A percentile compares a stretch with the other conserved stretches of the same genome.
These are phyloP conservation scores for Talaromyces atroroseus DNA, from an alignment of 2,329 filamentous ascomycete genomes.

Conservation along the genomic window DNA sequence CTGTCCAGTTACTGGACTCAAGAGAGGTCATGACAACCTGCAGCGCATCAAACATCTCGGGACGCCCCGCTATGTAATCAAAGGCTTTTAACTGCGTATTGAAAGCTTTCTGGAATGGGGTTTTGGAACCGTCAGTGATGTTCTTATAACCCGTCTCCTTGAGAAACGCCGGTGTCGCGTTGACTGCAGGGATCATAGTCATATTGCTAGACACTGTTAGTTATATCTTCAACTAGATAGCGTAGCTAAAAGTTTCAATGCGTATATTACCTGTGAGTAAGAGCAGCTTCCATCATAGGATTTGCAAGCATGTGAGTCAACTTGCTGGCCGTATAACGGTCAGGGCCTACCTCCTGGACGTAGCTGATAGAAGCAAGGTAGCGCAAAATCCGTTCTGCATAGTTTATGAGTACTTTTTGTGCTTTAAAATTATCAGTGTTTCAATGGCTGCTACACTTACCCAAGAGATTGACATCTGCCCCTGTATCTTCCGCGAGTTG, in stretches of 20 bases:
- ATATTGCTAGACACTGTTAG: slow-evolving; percentile 11
- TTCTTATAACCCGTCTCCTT: slow-evolving; percentile 25
- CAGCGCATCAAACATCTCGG: slow-evolving; percentile 7
- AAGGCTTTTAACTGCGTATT: slow-evolving; percentile 9
- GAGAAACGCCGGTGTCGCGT: slow-evolving; percentile 22
- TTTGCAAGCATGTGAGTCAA: slow-evolving; percentile 18
- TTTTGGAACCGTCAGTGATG: slow-evolving; percentile 20
- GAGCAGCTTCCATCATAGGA: slow-evolving; percentile 13
- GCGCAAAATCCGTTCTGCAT: slow-evolving; percentile 19
- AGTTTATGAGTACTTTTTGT: background rate
- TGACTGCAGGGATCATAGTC: slow-evolving; percentile 17
- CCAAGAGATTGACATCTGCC: slow-evolving; percentile 14
- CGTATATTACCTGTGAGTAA: slow-evolving; percentile 18
- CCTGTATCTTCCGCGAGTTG: slow-evolving; percentile 15
- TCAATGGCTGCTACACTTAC: background rate
- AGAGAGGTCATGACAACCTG: slow-evolving; percentile 16
- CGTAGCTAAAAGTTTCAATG: background rate
- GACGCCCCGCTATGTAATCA: slow-evolving; percentile 3
- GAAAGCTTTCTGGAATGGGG: slow-evolving; percentile 14
- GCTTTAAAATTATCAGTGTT: background rate
- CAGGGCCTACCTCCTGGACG: slow-evolving; percentile 14
- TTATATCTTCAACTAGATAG: slow-evolving; percentile 4
- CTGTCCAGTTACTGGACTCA: slow-evolving; percentile 11
- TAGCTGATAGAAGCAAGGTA: slow-evolving; percentile 21
- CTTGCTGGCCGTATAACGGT: slow-evolving; percentile 19